Evolutionary conservation across 176 grass and related monocot genomes (phyloP), one percentile per base, ranked within the genome.

Genomic region (Oryza glaberrima): DNA sequence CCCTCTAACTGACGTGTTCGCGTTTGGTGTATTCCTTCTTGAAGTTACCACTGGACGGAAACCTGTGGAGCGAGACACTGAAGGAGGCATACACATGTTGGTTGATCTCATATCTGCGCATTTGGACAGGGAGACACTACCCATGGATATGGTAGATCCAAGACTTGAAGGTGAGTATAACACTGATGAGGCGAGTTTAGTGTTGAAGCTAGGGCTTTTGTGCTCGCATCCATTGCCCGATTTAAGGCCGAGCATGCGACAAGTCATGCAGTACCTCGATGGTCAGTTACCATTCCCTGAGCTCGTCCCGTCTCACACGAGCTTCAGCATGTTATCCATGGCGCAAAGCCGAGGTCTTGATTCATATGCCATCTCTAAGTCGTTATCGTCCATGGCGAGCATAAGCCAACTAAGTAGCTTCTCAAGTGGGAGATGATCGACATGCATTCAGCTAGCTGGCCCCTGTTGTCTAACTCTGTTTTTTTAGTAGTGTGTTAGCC

Each of bases 191-290:
- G 11, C 67, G 2, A 61, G 34, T 5, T 15, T 85, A 19, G 17
- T 45, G 7, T 6, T 85, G 65, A 61, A 15, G 83, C 48, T 85
- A 6, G 83, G 83, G 6, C 19, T 85, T 16, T 5, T 71, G 4
- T 85, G 83, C 65, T 85, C 75, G 43, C 43, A 44, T 11, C 74
- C 83, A 0, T 20, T 70, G 65, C 65, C 65, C 35, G 8, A 58
- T 1, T 17, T 17, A 9, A 85, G 83, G 74, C 83, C 83, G 0
- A 23, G 49, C 48, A 85, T 85, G 74, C 26, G 74, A 61, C 75
- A 77, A 13, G 74, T 85, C 35, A 60, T 77, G 47, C 83, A 85
- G 49, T 77, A 85, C 74, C 83, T 85, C 9, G 35, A 68, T 0
- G 83, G 83, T 0, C 61, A 71, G 48, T 7, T 25, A 23, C 23